A percentile compares a stretch with the other conserved stretches of the same genome.
Evolutionary conservation across 345 rosid species (phyloP).

Genomic region (Rubroshorea leprosula): DNA sequence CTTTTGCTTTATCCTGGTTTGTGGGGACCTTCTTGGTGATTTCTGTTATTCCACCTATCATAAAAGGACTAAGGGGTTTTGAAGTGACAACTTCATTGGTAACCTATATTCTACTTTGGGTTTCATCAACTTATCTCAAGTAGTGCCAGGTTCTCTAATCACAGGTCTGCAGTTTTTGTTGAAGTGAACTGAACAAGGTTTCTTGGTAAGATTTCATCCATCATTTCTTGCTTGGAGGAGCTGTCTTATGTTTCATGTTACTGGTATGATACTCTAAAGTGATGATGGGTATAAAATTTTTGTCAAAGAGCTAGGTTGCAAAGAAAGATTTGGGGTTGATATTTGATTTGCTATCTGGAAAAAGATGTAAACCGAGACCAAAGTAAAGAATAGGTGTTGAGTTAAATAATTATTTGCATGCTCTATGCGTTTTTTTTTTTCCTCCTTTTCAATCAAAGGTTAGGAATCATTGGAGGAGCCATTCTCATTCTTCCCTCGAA

Average conservation of each 20-base stretch:
- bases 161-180: slow-evolving; percentile 19
- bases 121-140: slow-evolving; percentile 68
- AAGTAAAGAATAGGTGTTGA: too few relatives aligned
- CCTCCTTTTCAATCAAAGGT: too few relatives aligned
- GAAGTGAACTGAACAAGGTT: slow-evolving; percentile 10
- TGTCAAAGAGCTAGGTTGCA: neutral
- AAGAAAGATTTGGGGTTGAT: slow-evolving; percentile 11
- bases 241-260: slow-evolving; percentile 9
- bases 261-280: slow-evolving; percentile 5
- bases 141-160: slow-evolving; percentile 25
- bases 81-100: slow-evolving; percentile 80
- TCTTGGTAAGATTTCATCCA: slow-evolving; percentile 6
- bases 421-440: too few relatives aligned
- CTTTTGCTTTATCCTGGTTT: slow-evolving; percentile 80
- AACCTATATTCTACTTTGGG: slow-evolving; percentile 78
- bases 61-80: slow-evolving; percentile 76
- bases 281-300: neutral
- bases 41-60: slow-evolving; percentile 71
- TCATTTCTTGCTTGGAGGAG: neutral
- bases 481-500: too few relatives aligned
- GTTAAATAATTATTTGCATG: too few relatives aligned
- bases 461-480: too few relatives aligned
- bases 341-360: too few relatives aligned
- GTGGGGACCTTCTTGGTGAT: slow-evolving; percentile 96
- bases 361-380: too few relatives aligned